Conservation (phyloP, 768 basidiomycete genomes). For the Hortiboletus campestris region DNA sequence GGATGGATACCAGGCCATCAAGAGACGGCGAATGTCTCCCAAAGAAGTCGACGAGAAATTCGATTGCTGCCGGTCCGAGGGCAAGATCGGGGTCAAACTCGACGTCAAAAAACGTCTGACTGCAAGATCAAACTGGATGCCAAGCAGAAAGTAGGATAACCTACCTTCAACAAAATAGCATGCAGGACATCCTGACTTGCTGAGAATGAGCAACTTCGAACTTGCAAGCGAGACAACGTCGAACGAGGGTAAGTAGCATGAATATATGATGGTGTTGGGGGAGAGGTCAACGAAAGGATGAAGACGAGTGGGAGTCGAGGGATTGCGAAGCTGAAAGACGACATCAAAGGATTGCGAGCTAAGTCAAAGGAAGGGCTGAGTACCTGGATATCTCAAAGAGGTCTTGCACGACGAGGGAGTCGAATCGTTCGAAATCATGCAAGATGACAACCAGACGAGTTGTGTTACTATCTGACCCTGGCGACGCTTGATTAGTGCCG, state of each 20-base stretch:
- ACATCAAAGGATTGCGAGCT: background rate
- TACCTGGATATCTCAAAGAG: constrained; percentile 73
- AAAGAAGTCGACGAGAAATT: constrained; percentile 57
- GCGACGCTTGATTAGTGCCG: background rate
- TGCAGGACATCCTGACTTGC: constrained; percentile 49
- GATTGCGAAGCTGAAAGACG: constrained; percentile 45
- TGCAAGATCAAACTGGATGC: background rate
- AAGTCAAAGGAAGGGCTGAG: background rate
- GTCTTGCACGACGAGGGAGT: constrained; percentile 60
- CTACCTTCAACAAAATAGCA: constrained; percentile 53
- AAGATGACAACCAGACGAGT: constrained; percentile 56
- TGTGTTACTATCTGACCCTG: constrained; percentile 16
- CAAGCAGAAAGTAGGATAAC: background rate
- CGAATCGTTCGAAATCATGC: constrained; percentile 76
- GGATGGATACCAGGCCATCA: constrained; percentile 52
- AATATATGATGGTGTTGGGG: constrained; percentile 54
- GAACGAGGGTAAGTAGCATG: constrained; percentile 58
- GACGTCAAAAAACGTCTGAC: constrained; percentile 62
- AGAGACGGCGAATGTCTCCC: constrained; percentile 54
- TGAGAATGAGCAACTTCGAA: constrained; percentile 51
- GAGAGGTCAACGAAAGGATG: constrained; percentile 58
- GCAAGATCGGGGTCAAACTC: constrained; percentile 59
- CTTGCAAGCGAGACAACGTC: constrained; percentile 55
- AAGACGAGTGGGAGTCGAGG: constrained; percentile 62
- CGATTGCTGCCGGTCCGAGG: constrained; percentile 56